Percentiles rank a stretch among this genome's conserved stretches.
These are phyloP conservation scores for Aleurites moluccanus DNA, from an alignment of 441 rosid species.

Conservation along the genomic window DNA sequence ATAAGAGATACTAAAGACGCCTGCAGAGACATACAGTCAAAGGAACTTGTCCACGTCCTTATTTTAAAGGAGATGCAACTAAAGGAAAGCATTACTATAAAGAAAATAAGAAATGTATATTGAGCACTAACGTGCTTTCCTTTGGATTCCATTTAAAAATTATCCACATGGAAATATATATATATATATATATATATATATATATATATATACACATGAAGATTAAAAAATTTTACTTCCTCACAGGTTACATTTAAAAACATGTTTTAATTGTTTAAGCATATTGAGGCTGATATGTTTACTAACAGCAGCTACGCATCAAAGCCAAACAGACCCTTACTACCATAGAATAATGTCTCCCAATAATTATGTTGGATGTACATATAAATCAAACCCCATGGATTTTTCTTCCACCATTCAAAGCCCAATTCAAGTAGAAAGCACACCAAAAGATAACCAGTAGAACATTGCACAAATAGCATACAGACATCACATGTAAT, in stretches of 20 bases:
- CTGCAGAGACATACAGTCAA: not conserved
- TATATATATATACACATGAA: too few relatives aligned
- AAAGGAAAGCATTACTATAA: conserved; percentile 1
- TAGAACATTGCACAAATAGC: not conserved
- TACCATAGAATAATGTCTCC: not conserved
- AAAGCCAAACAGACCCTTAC: not conserved
- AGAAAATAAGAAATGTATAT: not conserved
- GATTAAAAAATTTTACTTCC: not conserved
- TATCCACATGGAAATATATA: not conserved
- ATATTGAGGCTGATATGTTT: not conserved
- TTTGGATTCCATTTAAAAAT: not conserved
- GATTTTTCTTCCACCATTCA: not conserved
- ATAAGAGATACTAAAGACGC: conserved; percentile 9
- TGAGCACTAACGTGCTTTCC: not conserved
- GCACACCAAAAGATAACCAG: not conserved
- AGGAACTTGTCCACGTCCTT: not conserved
- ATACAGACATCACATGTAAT: not conserved
- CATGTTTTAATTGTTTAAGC: not conserved
- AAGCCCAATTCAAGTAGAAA: not conserved
- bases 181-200: too few relatives aligned
- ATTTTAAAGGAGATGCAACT: not conserved
- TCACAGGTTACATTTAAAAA: not conserved
- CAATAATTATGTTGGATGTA: not conserved
- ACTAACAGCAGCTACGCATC: not conserved
- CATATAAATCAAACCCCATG: not conserved